These are phyloP conservation scores for Leptographium flavum DNA, from an alignment of 2,329 filamentous ascomycete genomes.

Conservation along the genomic window DNA sequence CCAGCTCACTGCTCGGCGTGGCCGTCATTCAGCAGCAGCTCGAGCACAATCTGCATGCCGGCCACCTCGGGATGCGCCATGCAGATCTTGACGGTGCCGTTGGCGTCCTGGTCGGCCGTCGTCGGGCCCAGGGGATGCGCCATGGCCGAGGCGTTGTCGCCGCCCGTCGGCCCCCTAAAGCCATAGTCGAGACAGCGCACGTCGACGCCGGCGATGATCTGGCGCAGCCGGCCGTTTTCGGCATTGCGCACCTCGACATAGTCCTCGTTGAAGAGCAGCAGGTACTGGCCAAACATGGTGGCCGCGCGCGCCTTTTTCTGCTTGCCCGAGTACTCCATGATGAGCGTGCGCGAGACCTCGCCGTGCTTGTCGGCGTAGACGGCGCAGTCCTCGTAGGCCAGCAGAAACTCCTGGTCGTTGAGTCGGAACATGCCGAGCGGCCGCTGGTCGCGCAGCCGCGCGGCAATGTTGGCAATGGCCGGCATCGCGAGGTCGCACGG, in stretches of 20 bases:
- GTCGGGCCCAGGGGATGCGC: slow-evolving; percentile 7
- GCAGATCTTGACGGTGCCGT: slow-evolving; percentile 78
- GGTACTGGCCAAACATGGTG: slow-evolving; percentile 80
- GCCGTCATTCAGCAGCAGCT: slow-evolving; percentile 84
- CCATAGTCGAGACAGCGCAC: slow-evolving; percentile 86
- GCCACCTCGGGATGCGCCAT: slow-evolving; percentile 88
- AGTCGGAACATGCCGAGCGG: slow-evolving; percentile 95
- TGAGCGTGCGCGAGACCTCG: slow-evolving; percentile 81
- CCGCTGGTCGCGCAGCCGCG: slow-evolving; percentile 65
- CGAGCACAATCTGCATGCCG: slow-evolving; percentile 75
- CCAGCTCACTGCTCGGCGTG: slow-evolving; percentile 43
- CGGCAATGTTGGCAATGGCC: slow-evolving; percentile 72
- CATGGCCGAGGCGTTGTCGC: slow-evolving; percentile 17
- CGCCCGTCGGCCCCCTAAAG: slow-evolving; percentile 44
- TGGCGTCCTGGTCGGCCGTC: slow-evolving; percentile 27
- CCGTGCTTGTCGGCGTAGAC: slow-evolving; percentile 98
- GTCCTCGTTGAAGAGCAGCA: slow-evolving; percentile 87
- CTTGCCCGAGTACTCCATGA: slow-evolving; percentile 98
- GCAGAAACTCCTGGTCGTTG: slow-evolving; percentile 79
- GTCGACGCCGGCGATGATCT: slow-evolving; percentile 86
- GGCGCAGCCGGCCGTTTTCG: slow-evolving; percentile 81
- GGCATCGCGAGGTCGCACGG: slow-evolving; percentile 64
- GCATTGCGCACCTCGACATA: slow-evolving; percentile 96
- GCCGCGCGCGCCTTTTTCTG: slow-evolving; percentile 63
- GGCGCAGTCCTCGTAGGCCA: slow-evolving; percentile 89